Conservation (phyloP, 1,139 yeast species). For the Suhomyces anneliseae region DNA sequence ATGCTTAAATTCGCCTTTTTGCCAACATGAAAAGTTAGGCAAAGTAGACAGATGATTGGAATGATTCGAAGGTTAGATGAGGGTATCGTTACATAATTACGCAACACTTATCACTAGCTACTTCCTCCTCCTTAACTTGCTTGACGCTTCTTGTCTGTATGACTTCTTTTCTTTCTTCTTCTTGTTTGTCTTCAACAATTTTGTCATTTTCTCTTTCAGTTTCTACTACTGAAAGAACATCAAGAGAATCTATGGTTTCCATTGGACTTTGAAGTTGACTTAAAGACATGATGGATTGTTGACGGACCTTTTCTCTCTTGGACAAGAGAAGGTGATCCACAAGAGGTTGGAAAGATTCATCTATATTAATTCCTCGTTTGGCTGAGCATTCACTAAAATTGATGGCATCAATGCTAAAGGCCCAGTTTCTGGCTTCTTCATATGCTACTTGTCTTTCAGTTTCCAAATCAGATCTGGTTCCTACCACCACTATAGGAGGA, state of each 20-base stretch:
- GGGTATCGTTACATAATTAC: background rate
- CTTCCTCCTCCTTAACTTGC: background rate
- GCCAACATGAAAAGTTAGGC: too few relatives aligned
- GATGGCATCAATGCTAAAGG: slow-evolving; percentile 28
- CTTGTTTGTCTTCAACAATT: background rate
- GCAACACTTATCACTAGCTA: background rate
- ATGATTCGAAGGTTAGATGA: too few relatives aligned
- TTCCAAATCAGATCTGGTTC: slow-evolving; percentile 32
- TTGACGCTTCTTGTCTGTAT: background rate
- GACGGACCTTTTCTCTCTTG: slow-evolving; percentile 7
- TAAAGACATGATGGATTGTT: slow-evolving; percentile 7
- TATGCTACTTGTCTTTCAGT: slow-evolving; percentile 26
- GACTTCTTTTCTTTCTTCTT: background rate
- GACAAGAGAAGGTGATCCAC: slow-evolving; percentile 13
- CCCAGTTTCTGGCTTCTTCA: slow-evolving; percentile 32
- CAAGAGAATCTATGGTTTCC: slow-evolving; percentile 2
- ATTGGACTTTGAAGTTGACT: slow-evolving; percentile 3
- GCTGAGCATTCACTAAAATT: slow-evolving; percentile 34
- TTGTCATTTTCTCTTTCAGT: background rate
- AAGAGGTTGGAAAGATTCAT: slow-evolving; percentile 32
- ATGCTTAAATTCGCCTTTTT: too few relatives aligned
- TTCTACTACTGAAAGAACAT: background rate
- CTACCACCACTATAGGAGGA: slow-evolving; percentile 36
- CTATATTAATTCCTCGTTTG: slow-evolving; percentile 21
- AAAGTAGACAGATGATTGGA: too few relatives aligned